Conservation (phyloP, 345 rosid species). For the Passiflora organensis region DNA sequence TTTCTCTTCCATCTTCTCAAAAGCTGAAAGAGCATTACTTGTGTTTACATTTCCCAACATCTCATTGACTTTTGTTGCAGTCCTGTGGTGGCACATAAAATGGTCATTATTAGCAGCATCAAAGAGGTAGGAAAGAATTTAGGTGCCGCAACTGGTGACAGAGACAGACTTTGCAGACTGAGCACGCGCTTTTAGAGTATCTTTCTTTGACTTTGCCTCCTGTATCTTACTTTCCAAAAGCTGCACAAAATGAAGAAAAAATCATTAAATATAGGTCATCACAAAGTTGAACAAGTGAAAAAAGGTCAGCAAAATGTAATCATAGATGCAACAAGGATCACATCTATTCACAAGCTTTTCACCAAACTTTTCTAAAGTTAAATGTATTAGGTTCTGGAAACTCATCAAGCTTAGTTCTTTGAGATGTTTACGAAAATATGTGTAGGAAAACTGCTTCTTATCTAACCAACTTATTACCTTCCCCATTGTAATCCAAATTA, state of each 20-base stretch:
- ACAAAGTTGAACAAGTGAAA: constrained; percentile 2
- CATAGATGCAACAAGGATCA: too few species aligned
- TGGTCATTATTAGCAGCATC: constrained; percentile 2
- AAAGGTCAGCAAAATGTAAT: too few species aligned
- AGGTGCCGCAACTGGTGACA: constrained; percentile 14
- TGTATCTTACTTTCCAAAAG: constrained; percentile 98
- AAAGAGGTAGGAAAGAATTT: background rate
- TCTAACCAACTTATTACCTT: background rate
- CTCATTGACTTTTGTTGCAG: constrained; percentile 73
- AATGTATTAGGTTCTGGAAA: too few species aligned
- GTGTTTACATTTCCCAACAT: constrained; percentile 74
- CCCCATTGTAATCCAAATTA: background rate
- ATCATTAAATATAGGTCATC: constrained; percentile 13
- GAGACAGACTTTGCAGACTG: constrained; percentile 69
- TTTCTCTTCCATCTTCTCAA: constrained; percentile 89
- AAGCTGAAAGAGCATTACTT: constrained; percentile 68
- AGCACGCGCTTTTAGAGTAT: constrained; percentile 89
- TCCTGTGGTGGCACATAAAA: constrained; percentile 33
- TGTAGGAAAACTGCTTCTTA: background rate
- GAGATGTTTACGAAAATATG: background rate
- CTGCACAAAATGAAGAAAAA: constrained; percentile 35
- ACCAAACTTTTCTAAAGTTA: too few species aligned
- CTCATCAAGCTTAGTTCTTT: background rate
- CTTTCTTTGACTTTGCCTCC: constrained; percentile 96
- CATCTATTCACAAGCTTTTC: too few species aligned